Evolutionary conservation across 2,329 filamentous ascomycete genomes (phyloP), one percentile per base, ranked within the genome.

Genomic region (Byssothecium circinans): DNA sequence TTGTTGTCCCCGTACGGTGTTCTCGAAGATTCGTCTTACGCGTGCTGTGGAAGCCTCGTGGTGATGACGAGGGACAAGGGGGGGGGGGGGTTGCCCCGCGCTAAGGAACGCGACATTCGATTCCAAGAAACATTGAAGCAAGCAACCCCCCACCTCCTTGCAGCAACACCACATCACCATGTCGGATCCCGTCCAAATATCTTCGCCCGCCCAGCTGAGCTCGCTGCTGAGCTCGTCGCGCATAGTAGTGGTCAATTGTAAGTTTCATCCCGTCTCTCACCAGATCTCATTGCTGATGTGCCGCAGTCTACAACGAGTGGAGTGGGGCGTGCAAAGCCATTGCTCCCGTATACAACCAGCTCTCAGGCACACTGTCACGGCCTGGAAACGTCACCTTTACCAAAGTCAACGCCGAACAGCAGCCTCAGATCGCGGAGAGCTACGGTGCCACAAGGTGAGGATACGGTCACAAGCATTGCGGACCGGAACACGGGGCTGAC

Each of bases 191-290:
- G 68, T 76, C 35, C 61, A 73, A 48, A 74, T 77, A 50, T 65
- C 69, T 33, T 76, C 74, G 38, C 68, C 74, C 11, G 53, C 64
- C 33, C 70, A 74, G 57, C 62, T 74, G 53, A 69, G 57, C 54
- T 57, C 60, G 14, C 62, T 95, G 89, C 79, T 96, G 52, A 81
- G 81, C 52, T 83, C 81, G 45, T 91, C 88, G 27, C 83, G 82
- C 57, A 83, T 96, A 50, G 89, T 97, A 34, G 86, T 97, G 45
- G 85, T 87, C 64, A 89, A 96, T 75, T 96, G 91, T 95, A 78
- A 81, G 89, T 79, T 51, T 46, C 39, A 50, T 43, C 42, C 37
- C 34, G 48, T 54, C 39, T 35, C n/a, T 39, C 43, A 50, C 57
- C 36, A 59, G 54, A 61, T 57, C 51, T 62, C 42, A 35, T 49